These are phyloP conservation scores for Hypocrella siamensis DNA, from an alignment of 2,329 filamentous ascomycete genomes.

Conservation along the genomic window DNA sequence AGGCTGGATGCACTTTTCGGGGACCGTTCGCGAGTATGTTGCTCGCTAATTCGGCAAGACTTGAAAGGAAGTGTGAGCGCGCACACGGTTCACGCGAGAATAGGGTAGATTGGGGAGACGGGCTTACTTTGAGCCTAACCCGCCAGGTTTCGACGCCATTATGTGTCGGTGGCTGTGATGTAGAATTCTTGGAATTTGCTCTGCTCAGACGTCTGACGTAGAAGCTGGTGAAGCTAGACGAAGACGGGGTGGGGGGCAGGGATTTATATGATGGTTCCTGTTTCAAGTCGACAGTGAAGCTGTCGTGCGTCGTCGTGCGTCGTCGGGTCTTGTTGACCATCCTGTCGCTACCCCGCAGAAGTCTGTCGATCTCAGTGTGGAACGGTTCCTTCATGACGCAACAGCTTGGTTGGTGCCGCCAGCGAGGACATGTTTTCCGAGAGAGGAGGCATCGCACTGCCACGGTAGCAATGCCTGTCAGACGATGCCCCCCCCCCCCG, in stretches of 20 bases:
- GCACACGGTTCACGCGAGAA: not conserved
- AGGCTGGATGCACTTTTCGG: constrained; percentile 8
- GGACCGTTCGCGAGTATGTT: constrained; percentile 13
- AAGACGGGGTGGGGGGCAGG: no score
- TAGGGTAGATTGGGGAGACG: not conserved
- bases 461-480: no score
- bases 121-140: constrained; percentile 6
- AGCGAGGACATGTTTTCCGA: no score
- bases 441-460: no score
- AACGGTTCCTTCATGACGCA: not conserved
- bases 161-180: not conserved
- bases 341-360: not conserved
- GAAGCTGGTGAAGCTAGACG: no score
- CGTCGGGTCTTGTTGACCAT: no score
- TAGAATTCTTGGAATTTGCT: not conserved
- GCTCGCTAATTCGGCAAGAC: constrained; percentile 12
- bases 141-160: constrained; percentile 5
- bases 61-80: constrained; percentile 2
- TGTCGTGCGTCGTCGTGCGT: no score
- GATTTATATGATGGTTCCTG: no score
- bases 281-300: no score
- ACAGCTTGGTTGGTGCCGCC: no score
- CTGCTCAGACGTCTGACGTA: not conserved
- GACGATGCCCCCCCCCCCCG: no score
- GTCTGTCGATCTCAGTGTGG: no score